phyloP scores from a whole-genome alignment of 2,329 filamentous ascomycete species.

The Monascus ruber region DNA sequence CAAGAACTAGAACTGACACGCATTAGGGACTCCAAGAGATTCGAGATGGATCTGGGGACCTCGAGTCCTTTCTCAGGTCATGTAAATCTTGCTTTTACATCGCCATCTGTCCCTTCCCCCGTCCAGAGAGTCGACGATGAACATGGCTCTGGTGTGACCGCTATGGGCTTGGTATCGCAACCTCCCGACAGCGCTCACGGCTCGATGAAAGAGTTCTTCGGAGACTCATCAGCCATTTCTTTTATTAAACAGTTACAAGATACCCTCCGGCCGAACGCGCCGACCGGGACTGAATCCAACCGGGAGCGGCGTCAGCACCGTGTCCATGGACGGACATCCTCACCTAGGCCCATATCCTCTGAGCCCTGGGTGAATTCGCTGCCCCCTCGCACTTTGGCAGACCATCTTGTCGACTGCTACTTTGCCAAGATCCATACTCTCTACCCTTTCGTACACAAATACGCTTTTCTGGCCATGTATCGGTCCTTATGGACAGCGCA shows the following conservation, averaged over 20 bases:
- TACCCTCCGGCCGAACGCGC: background rate
- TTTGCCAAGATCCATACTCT: background rate
- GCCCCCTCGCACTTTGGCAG: background rate
- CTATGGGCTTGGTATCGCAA: background rate
- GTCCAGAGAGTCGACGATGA: background rate
- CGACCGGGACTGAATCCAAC: no score
- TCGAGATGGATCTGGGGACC: background rate
- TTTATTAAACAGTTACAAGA: background rate
- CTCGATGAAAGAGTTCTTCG: slow-evolving; percentile 1
- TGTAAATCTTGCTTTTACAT: no score
- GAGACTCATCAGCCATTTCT: slow-evolving; percentile 1
- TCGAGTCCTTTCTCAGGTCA: no score
- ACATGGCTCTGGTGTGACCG: background rate
- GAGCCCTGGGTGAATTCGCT: background rate
- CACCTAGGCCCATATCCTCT: background rate
- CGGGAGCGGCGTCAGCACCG: background rate
- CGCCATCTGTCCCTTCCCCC: no score
- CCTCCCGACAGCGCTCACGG: background rate
- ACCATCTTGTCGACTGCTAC: background rate
- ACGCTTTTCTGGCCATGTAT: background rate
- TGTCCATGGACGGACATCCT: background rate
- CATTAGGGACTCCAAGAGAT: background rate
- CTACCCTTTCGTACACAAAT: background rate
- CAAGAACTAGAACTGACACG: background rate
- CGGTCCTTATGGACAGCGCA: background rate